phyloP scores from a whole-genome alignment of 192 early-diverging fungal genomes.

The Glomus cerebriforme region DNA sequence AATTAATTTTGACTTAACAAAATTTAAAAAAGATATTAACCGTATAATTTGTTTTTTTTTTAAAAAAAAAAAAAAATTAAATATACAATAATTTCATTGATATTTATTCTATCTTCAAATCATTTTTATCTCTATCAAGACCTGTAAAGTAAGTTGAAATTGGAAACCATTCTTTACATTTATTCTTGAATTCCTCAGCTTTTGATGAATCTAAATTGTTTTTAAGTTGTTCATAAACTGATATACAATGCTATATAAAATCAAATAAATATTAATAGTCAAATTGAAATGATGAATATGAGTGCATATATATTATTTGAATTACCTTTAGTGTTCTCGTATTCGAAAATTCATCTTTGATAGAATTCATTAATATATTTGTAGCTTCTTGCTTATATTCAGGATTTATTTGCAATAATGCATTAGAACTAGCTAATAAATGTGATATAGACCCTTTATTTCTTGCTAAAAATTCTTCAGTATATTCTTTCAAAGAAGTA shows the following conservation, averaged over 20 bases:
- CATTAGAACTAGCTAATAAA: conserved; percentile 26
- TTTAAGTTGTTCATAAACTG: conserved; percentile 12
- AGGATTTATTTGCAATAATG: conserved; percentile 20
- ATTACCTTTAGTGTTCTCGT: conserved; percentile 28
- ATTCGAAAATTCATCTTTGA: conserved; percentile 5
- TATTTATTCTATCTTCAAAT: neutral
- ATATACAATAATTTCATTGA: neutral
- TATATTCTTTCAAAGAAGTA: conserved; percentile 7
- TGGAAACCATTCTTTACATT: conserved; percentile 30
- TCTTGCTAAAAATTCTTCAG: conserved; percentile 12
- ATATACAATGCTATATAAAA: conserved; percentile 21
- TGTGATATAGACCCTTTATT: conserved; percentile 27
- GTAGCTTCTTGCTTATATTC: conserved; percentile 20
- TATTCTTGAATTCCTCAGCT: conserved; percentile 25
- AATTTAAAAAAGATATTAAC: too few species aligned
- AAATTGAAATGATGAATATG: neutral
- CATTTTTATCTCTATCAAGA: neutral
- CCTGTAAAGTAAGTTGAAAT: conserved; percentile 18
- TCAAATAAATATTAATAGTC: neutral
- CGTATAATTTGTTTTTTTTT: too few species aligned
- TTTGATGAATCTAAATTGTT: conserved; percentile 14
- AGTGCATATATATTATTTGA: neutral
- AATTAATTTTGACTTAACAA: too few species aligned
- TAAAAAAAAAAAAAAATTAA: neutral
- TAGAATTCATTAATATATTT: conserved; percentile 19